Conservation (phyloP, 2,329 filamentous ascomycete genomes). For the Arthroderma sp. region DNA sequence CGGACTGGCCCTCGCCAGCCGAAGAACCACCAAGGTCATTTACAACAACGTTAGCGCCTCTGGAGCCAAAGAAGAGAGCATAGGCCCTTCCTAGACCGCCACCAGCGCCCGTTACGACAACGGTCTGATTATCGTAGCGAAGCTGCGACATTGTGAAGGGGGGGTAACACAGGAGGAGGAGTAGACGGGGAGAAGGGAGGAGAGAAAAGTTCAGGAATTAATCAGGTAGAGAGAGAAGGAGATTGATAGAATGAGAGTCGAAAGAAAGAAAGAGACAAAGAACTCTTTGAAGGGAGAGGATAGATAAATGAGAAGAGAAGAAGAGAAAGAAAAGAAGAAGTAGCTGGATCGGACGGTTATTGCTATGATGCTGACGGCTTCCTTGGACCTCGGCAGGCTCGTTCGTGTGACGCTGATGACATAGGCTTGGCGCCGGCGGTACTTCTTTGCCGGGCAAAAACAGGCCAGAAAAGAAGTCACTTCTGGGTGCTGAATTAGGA, state of each 20-base stretch:
- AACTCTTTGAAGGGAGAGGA: neutral
- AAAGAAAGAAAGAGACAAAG: neutral
- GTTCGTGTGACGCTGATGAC: too few species aligned
- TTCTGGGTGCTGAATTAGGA: too few species aligned
- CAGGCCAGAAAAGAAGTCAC: too few species aligned
- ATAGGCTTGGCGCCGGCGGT: too few species aligned
- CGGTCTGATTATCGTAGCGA: slow-evolving; percentile 77
- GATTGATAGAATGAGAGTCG: neutral
- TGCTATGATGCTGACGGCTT: too few species aligned
- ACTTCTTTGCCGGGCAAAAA: too few species aligned
- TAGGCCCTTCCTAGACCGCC: slow-evolving; percentile 73
- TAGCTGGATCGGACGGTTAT: neutral
- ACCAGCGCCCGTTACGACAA: slow-evolving; percentile 76
- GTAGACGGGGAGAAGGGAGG: slow-evolving; percentile 1
- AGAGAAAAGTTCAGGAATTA: slow-evolving; percentile 10
- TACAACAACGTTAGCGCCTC: slow-evolving; percentile 88
- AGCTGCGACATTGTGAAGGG: slow-evolving; percentile 48
- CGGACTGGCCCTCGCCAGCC: slow-evolving; percentile 79
- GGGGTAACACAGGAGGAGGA: neutral
- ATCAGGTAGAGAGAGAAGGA: neutral
- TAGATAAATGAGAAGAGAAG: slow-evolving; percentile 9
- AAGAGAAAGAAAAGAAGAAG: slow-evolving; percentile 7
- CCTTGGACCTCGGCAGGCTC: too few species aligned
- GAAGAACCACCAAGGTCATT: slow-evolving; percentile 91
- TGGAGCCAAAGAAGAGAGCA: slow-evolving; percentile 76